Evolutionary conservation across 169 alveolate genomes (phyloP).

Genomic region (Plasmodium vivax): DNA sequence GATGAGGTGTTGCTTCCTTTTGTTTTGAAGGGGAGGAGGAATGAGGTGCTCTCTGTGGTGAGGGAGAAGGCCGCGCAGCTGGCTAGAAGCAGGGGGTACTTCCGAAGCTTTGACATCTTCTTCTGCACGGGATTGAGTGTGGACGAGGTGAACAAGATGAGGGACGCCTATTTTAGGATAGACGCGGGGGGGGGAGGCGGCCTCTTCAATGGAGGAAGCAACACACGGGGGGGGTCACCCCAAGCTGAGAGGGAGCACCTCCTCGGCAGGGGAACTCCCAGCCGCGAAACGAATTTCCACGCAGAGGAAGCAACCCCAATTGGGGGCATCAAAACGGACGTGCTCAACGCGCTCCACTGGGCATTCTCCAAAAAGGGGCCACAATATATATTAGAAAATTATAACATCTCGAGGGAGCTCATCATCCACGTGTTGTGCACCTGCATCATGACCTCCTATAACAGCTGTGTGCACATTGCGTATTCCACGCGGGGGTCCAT

Average conservation of each 20-base stretch:
- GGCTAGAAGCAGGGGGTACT: slow-evolving; percentile 8
- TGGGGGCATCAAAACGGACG: slow-evolving; percentile 10
- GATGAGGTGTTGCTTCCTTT: slow-evolving; percentile 27
- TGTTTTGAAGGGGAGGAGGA: slow-evolving; percentile 13
- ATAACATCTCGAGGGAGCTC: slow-evolving; percentile 16
- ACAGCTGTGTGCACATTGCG: neutral
- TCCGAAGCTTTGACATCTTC: slow-evolving; percentile 35
- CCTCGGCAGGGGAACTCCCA: neutral
- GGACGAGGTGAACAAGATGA: slow-evolving; percentile 28
- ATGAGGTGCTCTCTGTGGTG: slow-evolving; percentile 37
- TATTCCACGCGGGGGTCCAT: neutral
- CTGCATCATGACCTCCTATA: neutral
- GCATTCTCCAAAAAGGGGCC: slow-evolving; percentile 17
- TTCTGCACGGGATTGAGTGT: slow-evolving; percentile 15
- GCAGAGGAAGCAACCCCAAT: neutral
- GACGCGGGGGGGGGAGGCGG: neutral
- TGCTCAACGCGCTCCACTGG: slow-evolving; percentile 22
- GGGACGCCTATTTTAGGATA: slow-evolving; percentile 22
- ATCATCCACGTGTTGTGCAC: slow-evolving; percentile 7
- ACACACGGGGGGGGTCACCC: neutral
- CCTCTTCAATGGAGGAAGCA: neutral
- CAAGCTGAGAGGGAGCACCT: neutral
- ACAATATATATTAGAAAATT: slow-evolving; percentile 7
- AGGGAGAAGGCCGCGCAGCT: slow-evolving; percentile 1
- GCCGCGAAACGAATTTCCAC: neutral